Evolutionary conservation across 768 basidiomycete species (phyloP), one percentile per base, ranked within the genome.

Genomic region (Arthromyces matolae): DNA sequence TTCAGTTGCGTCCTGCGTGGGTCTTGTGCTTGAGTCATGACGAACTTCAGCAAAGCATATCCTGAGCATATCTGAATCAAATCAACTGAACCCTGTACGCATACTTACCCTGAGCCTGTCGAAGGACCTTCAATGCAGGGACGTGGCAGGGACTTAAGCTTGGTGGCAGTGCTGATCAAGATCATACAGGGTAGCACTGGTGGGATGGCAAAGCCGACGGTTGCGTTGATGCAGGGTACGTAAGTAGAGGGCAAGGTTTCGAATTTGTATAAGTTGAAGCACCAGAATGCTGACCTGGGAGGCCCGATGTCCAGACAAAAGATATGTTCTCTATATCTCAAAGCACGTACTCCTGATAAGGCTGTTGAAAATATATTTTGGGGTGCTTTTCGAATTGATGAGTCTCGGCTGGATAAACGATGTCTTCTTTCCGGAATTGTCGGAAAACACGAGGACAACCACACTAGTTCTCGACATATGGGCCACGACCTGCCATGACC

Each of bases 121-220:
- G 49, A 48, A 22, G 19, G 31, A 55, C 45, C 35, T 39, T 51
- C 42, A 31, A 32, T 20, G 5, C n/a, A 29, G 23, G 25, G 32
- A 32, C 42, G 39, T 34, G n/a, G n/a, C n/a, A n/a, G n/a, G 49
- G 44, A 44, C 42, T 33, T 24, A 45, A 12, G 31, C 41, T 23
- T 8, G 20, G 55, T 56, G 55, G 55, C 55, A 38, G 55, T 56
- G 55, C 40, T 47, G 55, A 56, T 56, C 55, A 43, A 38, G 44
- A 53, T 54, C 55, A 53, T 43, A 24, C 42, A 52, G 45, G 50
- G 50, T 42, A 44, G 29, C 25, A 19, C 42, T 45, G 22, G 42
- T 45, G 22, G 42, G 34, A 41, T 29, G 39, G n/a, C 24, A 27
- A 53, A 53, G 55, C 51, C 52, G 55, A 46, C 52, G 49, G 51